Conservation (phyloP, 2,329 filamentous ascomycete species). For the Chalara sp. region DNA sequence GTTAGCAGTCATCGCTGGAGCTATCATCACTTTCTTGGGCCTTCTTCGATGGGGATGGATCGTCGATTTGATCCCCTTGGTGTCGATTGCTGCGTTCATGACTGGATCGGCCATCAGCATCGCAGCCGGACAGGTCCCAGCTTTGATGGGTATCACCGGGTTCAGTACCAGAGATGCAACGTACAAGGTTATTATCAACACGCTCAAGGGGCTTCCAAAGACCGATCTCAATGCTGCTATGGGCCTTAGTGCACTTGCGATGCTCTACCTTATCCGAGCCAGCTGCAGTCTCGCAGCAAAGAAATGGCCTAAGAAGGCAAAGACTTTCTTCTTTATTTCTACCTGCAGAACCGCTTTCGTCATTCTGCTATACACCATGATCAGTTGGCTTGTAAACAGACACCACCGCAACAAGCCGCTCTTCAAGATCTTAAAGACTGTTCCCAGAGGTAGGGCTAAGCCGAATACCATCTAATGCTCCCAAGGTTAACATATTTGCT, state of each 20-base stretch:
- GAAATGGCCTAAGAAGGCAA: slow-evolving; percentile 61
- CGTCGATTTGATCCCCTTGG: slow-evolving; percentile 86
- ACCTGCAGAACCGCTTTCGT: slow-evolving; percentile 88
- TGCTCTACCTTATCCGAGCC: slow-evolving; percentile 71
- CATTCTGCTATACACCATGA: slow-evolving; percentile 84
- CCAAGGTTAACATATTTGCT: not conserved
- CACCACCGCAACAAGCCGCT: slow-evolving; percentile 53
- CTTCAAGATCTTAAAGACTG: slow-evolving; percentile 68
- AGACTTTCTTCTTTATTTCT: slow-evolving; percentile 81
- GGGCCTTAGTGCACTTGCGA: slow-evolving; percentile 71
- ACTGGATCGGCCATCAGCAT: slow-evolving; percentile 93
- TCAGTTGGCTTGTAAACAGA: slow-evolving; percentile 80
- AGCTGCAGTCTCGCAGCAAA: slow-evolving; percentile 59
- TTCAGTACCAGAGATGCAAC: slow-evolving; percentile 66
- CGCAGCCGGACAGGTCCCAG: slow-evolving; percentile 72
- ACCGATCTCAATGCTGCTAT: slow-evolving; percentile 76
- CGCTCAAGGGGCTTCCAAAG: slow-evolving; percentile 61
- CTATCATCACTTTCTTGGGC: slow-evolving; percentile 72
- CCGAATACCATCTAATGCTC: not conserved
- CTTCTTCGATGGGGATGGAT: slow-evolving; percentile 79
- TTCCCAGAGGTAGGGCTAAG: slow-evolving; percentile 60
- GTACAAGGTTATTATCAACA: slow-evolving; percentile 79
- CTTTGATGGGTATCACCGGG: slow-evolving; percentile 71
- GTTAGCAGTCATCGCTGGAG: slow-evolving; percentile 70
- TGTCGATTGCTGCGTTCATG: slow-evolving; percentile 92